Evolutionary conservation across 1,139 yeast genomes (phyloP), one percentile per base, ranked within the genome.

Genomic region (Geotrichum klebahnii): DNA sequence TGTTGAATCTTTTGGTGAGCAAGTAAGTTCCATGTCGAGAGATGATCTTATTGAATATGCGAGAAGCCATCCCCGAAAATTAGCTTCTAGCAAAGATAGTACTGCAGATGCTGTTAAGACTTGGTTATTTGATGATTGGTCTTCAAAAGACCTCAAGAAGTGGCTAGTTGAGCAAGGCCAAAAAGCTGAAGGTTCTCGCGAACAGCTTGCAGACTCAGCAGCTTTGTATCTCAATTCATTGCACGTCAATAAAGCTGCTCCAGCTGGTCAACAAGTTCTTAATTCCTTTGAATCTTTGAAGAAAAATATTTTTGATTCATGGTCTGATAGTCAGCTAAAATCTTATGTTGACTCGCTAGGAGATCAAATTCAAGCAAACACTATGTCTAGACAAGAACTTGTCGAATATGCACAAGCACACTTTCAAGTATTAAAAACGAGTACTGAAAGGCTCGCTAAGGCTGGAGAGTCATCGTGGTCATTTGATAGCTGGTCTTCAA

Each of bases 61-160:
- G n/a, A n/a, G n/a, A n/a, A n/a, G n/a, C n/a, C n/a, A n/a, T n/a
- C n/a, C n/a, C n/a, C n/a, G n/a, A n/a, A n/a, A n/a, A n/a, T n/a
- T n/a, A n/a, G n/a, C n/a, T n/a, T n/a, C n/a, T n/a, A n/a, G n/a
- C n/a, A n/a, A n/a, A n/a, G n/a, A n/a, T n/a, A n/a, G n/a, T n/a
- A n/a, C 32, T n/a, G 33, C 32, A 5, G 33, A 24, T 4, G 33
- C 19, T 2, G 23, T 35, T 3, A 12, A 33, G 14, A 33, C 69
- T 60, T 71, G 74, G 29, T 81, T 76, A 61, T 68, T 81, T 54
- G 73, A 72, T 44, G 71, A 78, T 5, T 76, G 86, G 55, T 45
- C 50, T 3, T 28, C 36, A 3, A 44, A 46, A 3, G 53, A 50
- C 16, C 10, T 50, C 14, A 39, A 40, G 39, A 39, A 19, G n/a